Evolutionary conservation across 2,329 filamentous ascomycete species (phyloP), one percentile per base, ranked within the genome.

Genomic region (Penicillium psychrosexuale): DNA sequence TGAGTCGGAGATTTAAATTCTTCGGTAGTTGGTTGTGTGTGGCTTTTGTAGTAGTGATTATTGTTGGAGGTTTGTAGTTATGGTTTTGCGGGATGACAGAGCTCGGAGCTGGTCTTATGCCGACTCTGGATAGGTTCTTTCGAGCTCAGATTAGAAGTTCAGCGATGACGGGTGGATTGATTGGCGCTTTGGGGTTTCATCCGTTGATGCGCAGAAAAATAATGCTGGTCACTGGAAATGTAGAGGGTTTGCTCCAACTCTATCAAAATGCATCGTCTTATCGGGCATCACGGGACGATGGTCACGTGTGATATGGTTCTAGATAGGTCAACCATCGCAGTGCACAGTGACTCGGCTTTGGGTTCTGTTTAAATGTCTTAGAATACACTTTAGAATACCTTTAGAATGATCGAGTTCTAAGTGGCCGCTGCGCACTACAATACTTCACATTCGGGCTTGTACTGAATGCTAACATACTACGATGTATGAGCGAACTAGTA

Each of bases 231-330:
- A 19, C 31, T 47, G n/a, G 19, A 27, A 46, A 34, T 27, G 27
- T 13, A 27, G 27, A 33, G 5, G 33, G 22, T 34, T n/a, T 28
- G 11, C 15, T 47, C 19, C 13, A 19, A 46, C n/a, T 45, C 13
- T 19, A 47, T 31, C 27, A 47, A 47, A 40, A 47, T 53, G 50
- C 50, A 36, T 17, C 49, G 13, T 17, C 50, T 53, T 53, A 53
- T 53, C 50, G 28, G n/a, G 5, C 15, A 39, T 53, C 50, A 53
- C 50, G 50, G 34, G 43, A 47, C 17, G 8, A 0, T 1, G 1
- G 9, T 53, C 51, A 53, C 37, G 51, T 53, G 50, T 8, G 50
- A 47, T 47, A 27, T 8, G 1, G 27, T 17, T 15, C 15, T 28
- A 24, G n/a, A n/a, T n/a, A 1, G 9, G 37, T 49, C 34, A 27